Evolutionary conservation across 2,329 filamentous ascomycete genomes (phyloP).

Genomic region (Botrytis galanthina): DNA sequence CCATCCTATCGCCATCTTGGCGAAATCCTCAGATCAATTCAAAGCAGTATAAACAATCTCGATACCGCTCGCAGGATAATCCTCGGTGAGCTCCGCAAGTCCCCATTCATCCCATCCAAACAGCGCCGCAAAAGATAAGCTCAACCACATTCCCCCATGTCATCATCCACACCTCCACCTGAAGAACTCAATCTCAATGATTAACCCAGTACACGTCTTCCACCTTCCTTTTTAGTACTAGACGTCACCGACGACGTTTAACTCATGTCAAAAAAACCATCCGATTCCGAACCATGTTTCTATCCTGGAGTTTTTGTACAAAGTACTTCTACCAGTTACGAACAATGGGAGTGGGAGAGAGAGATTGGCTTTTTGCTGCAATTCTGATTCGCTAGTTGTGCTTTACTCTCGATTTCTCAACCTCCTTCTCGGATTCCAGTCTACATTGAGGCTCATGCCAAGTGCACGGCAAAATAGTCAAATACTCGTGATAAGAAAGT

Average conservation of each 20-base stretch:
- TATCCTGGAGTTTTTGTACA: not conserved
- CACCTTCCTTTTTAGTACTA: conserved; percentile 1
- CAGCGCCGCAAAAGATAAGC: not conserved
- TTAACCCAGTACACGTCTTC: not conserved
- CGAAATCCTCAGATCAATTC: not conserved
- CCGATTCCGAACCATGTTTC: not conserved
- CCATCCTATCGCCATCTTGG: not conserved
- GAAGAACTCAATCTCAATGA: not conserved
- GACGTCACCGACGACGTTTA: not conserved
- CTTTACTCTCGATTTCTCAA: not conserved
- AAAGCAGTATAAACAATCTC: not conserved
- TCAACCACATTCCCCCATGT: not conserved
- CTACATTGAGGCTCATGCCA: not conserved
- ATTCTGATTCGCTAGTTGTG: not conserved
- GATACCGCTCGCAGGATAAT: not conserved
- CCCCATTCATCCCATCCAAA: not conserved
- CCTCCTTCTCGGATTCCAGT: not conserved
- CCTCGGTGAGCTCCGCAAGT: not conserved
- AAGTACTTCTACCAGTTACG: not conserved
- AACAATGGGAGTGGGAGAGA: not conserved
- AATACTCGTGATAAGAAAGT: not conserved
- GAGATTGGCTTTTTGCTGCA: not conserved
- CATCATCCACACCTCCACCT: not conserved
- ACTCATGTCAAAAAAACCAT: not conserved
- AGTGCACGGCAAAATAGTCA: not conserved